These are phyloP conservation scores for Pholiota molesta DNA, from an alignment of 768 basidiomycete species.

Conservation along the genomic window DNA sequence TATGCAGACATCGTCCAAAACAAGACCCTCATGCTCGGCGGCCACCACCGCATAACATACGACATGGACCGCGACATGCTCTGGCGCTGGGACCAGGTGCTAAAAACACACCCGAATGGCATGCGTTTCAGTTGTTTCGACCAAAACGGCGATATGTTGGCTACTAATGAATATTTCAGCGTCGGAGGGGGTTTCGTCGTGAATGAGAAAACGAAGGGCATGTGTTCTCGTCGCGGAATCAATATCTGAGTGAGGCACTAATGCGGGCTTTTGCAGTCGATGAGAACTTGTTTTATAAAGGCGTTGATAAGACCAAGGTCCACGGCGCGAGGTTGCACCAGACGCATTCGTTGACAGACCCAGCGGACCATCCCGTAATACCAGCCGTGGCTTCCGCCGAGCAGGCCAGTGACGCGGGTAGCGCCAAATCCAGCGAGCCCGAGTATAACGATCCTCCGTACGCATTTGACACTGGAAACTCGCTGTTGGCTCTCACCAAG, in stretches of 20 bases:
- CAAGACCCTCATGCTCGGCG: constrained; percentile 71
- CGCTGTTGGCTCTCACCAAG: constrained; percentile 72
- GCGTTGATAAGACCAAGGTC: constrained; percentile 80
- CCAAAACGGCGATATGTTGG: constrained; percentile 80
- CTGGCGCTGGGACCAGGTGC: constrained; percentile 89
- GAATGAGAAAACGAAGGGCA: constrained; percentile 91
- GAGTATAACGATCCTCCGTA: constrained; percentile 70
- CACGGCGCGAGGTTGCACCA: constrained; percentile 82
- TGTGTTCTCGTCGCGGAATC: constrained; percentile 13
- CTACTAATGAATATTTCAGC: constrained; percentile 94
- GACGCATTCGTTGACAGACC: constrained; percentile 47
- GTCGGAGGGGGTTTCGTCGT: constrained; percentile 96
- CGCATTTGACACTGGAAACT: constrained; percentile 79
- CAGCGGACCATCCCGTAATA: constrained; percentile 23
- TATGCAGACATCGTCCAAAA: constrained; percentile 69
- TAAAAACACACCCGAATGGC: constrained; percentile 89
- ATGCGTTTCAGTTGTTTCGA: constrained; percentile 91
- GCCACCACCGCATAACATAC: constrained; percentile 76
- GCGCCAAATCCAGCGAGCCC: not conserved
- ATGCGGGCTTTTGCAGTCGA: constrained; percentile 53
- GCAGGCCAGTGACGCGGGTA: not conserved
- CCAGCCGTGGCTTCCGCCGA: not conserved
- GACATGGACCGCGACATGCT: constrained; percentile 92
- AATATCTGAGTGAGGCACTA: constrained; percentile 4
- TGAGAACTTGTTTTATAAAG: constrained; percentile 95